Evolutionary conservation across 2,329 filamentous ascomycete genomes (phyloP), one percentile per base, ranked within the genome.

Genomic region (Amauroascus niger): DNA sequence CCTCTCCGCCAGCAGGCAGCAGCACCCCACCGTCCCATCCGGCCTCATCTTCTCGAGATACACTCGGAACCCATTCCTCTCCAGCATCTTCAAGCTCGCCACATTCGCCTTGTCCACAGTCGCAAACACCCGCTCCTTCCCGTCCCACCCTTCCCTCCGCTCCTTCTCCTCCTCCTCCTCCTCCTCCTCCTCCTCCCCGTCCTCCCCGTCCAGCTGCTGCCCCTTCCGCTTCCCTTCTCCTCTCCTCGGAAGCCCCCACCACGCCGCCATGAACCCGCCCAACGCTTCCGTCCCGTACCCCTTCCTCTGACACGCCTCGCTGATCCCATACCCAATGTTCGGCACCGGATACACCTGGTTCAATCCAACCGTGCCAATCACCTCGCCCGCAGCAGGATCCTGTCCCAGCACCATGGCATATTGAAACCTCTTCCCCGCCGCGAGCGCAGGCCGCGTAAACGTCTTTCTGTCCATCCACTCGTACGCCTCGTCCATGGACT

Each of bases 211-310:
- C 7, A 20, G 41, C 18, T 18, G 26, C 24, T 47, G 32, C 30
- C 37, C 39, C 44, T 41, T 40, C 20, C 22, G 37, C 4, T 3
- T 14, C 24, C 20, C 28, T 3, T 7, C 37, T 26, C 44, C 16
- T 4, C 13, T 13, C 43, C 54, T 28, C n/a, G 58, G 54, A 8
- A 58, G 30, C 1, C 24, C 33, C 56, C 56, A 60, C 58, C 58
- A 60, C 33, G 44, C 45, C 1, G 53, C 43, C 18, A 58, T 13
- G 14, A 58, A 14, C 8, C 35, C 52, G 39, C 32, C 43, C 14
- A 58, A 13, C 5, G 56, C 58, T 28, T 60, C 58, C 13, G 54
- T 52, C 22, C 40, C 51, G 18, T 60, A 60, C 35, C 58, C 58
- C 41, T 55, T 57, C 3, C 58, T 55, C 41, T 44, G 41, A 44